Evolutionary conservation across 2,329 filamentous ascomycete genomes (phyloP).

Genomic region (Zasmidium citrigriseum): DNA sequence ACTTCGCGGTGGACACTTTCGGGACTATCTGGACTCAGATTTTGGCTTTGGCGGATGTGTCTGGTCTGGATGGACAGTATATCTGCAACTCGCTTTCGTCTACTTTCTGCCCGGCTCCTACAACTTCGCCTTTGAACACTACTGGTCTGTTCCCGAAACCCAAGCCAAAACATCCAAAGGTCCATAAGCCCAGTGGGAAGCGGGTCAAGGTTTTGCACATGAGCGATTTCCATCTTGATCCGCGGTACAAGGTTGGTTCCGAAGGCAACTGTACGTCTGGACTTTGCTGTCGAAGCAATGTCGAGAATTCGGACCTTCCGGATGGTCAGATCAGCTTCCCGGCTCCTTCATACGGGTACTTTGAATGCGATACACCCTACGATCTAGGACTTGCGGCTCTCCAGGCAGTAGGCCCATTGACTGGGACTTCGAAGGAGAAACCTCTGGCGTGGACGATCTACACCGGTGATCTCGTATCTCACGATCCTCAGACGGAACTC

Average conservation of each 20-base stretch:
- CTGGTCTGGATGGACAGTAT: slow-evolving; percentile 57
- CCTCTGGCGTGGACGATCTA: slow-evolving; percentile 58
- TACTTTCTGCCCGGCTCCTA: slow-evolving; percentile 50
- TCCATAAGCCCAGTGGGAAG: slow-evolving; percentile 53
- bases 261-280: slow-evolving; percentile 56
- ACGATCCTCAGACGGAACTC: slow-evolving; percentile 54
- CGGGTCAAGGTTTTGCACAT: slow-evolving; percentile 59
- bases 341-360: slow-evolving; percentile 57
- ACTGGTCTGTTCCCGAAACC: slow-evolving; percentile 55
- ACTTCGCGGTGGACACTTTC: slow-evolving; percentile 50
- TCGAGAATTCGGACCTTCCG: slow-evolving; percentile 38
- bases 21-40: slow-evolving; percentile 62
- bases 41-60: slow-evolving; percentile 54
- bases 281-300: slow-evolving; percentile 54
- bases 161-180: slow-evolving; percentile 48
- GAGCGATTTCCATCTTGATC: slow-evolving; percentile 57
- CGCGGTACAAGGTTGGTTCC: slow-evolving; percentile 54
- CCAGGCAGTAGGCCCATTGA: slow-evolving; percentile 57
- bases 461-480: slow-evolving; percentile 59
- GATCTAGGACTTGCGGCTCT: slow-evolving; percentile 58
- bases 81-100: slow-evolving; percentile 56
- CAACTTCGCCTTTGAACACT: slow-evolving; percentile 47
- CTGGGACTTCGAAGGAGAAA: slow-evolving; percentile 51
- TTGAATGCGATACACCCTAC: slow-evolving; percentile 60
- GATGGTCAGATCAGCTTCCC: slow-evolving; percentile 42